phyloP scores from a whole-genome alignment of 2,329 filamentous ascomycete species.

The Metarhizium brunneum region DNA sequence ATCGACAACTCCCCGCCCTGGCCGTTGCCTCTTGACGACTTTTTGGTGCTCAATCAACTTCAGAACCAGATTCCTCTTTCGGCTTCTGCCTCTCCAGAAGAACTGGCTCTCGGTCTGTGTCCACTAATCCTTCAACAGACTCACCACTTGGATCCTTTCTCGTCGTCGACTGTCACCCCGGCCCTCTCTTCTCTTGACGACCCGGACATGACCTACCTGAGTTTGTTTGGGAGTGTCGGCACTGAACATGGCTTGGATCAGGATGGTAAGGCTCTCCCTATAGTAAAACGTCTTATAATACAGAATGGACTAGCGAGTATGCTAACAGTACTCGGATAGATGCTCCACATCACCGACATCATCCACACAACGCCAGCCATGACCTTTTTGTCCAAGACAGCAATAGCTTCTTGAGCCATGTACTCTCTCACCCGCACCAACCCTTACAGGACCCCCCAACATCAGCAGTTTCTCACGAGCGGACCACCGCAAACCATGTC shows the following conservation, averaged over 20 bases:
- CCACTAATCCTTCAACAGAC: neutral
- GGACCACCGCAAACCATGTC: neutral
- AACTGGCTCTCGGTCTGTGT: neutral
- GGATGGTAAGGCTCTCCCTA: neutral
- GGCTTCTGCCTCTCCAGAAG: neutral
- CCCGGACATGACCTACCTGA: slow-evolving; percentile 4
- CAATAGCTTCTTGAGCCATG: slow-evolving; percentile 1
- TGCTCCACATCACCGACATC: neutral
- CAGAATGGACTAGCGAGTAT: neutral
- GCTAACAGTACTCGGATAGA: neutral
- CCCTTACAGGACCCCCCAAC: neutral
- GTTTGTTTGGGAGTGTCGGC: slow-evolving; percentile 2
- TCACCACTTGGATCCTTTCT: neutral
- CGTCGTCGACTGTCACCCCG: neutral
- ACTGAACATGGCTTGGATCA: neutral
- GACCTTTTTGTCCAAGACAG: neutral
- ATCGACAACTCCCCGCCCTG: neutral
- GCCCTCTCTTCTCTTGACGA: neutral
- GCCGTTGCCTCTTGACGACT: neutral
- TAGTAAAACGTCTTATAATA: neutral
- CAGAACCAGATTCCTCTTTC: neutral
- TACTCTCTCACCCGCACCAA: neutral
- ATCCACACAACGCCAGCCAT: neutral
- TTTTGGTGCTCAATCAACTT: neutral
- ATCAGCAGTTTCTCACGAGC: slow-evolving; percentile 1